Conservation (phyloP, 176 grass and related monocot species). For the Aegilops tauschii region DNA sequence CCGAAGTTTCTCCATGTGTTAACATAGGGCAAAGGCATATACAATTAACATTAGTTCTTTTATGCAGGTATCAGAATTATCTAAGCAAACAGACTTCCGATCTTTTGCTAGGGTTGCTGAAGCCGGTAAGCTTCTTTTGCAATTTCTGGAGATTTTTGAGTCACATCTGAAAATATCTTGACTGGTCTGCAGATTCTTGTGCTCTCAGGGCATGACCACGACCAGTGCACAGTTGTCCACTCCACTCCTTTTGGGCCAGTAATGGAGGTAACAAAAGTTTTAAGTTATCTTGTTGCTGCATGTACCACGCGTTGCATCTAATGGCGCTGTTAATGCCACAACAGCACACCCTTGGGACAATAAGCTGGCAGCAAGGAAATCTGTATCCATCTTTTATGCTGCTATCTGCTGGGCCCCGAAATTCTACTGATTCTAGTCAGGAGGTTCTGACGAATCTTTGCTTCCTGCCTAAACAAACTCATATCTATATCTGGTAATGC, state of each 20-base stretch:
- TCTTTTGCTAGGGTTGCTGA: slow-evolving; percentile 69
- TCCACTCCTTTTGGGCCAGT: slow-evolving; percentile 57
- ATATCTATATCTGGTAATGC: slow-evolving; percentile 88
- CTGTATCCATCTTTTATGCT: slow-evolving; percentile 99
- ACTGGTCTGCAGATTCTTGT: slow-evolving; percentile 70
- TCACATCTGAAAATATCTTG: slow-evolving; percentile 6
- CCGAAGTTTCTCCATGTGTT: slow-evolving; percentile 8
- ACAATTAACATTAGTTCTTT: slow-evolving; percentile 10
- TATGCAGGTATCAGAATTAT: slow-evolving; percentile 94
- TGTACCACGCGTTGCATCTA: slow-evolving; percentile 15
- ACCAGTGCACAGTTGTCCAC: slow-evolving; percentile 85
- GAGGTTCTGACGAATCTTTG: slow-evolving; percentile 66
- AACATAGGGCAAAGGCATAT: slow-evolving; percentile 2
- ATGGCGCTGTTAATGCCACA: slow-evolving; percentile 45
- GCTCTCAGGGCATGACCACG: slow-evolving; percentile 92
- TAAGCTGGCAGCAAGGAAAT: slow-evolving; percentile 95
- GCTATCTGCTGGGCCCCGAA: slow-evolving; percentile 55
- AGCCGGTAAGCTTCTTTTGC: slow-evolving; percentile 62
- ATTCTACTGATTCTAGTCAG: slow-evolving; percentile 56
- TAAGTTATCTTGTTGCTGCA: neutral
- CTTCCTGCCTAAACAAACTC: slow-evolving; percentile 90
- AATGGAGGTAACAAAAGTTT: slow-evolving; percentile 56
- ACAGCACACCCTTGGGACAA: slow-evolving; percentile 90
- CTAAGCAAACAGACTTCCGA: slow-evolving; percentile 83
- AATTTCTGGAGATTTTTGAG: slow-evolving; percentile 15